Evolutionary conservation across 306 rosid genomes (phyloP), one percentile per base, ranked within the genome.

Genomic region (Canavalia ensiformis): DNA sequence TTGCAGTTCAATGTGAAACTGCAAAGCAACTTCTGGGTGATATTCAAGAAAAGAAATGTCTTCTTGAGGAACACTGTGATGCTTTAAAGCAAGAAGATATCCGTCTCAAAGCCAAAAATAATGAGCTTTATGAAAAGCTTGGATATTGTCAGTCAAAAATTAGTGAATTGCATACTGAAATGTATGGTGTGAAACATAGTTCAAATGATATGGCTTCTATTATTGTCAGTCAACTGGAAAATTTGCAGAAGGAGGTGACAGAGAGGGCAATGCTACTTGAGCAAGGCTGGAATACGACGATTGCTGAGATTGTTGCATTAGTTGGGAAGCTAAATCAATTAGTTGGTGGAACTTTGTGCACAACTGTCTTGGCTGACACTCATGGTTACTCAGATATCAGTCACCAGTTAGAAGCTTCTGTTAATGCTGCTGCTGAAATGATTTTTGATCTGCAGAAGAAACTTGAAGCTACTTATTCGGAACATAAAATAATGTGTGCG

Each of bases 1-100:
- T 92, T 75, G 68, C 81, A 54, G 90, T 91, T 91, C 86, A 91
- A 69, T 93, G 59, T 79, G 99, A 95, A 86, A 90, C 85, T 76
- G 47, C 81, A 42, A 91, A 86, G 83, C 89, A 86, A 67, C 89
- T 87, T 75, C 76, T 91, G 77, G 83, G 60, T 52, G 88, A 76
- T 35, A 54, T 83, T 87, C 94, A 82, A 77, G 87, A 86, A 72
- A 83, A 72, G 84, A 89, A 86, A 74, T 80, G 49, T 30, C 88
- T 87, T 82, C 87, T 92, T 77, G 93, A 86, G 80, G 87, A 82
- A 85, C 63, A 85, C 30, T 86, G 71, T 49, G 88, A 90, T 73
- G 82, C 89, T 59, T 76, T 90, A 52, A 91, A 85, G 86, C 86
- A 81, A 54, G 88, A 91, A 73, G 86, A 77, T 46, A 65, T 72